These are phyloP conservation scores for Fusarium marasasianum DNA, from an alignment of 2,329 filamentous ascomycete species.

Conservation along the genomic window DNA sequence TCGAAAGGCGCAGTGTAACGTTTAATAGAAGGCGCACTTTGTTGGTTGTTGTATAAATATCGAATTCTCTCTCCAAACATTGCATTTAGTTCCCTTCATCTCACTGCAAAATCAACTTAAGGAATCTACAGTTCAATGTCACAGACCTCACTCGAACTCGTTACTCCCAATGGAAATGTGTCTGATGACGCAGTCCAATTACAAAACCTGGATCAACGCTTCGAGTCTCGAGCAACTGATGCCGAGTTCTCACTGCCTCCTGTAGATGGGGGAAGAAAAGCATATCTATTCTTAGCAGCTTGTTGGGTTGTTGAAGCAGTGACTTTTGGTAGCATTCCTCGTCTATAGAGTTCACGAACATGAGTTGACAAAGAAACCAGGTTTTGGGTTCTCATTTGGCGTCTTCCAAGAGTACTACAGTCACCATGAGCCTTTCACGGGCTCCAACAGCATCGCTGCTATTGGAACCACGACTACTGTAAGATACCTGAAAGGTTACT, in stretches of 20 bases:
- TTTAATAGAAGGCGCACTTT: not conserved
- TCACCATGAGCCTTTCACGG: conserved; percentile 63
- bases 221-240: conserved; percentile 6
- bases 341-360: rapidly evolving
- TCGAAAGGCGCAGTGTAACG: not conserved
- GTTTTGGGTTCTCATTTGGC: conserved; percentile 71
- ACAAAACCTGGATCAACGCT: not conserved
- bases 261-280: conserved; percentile 50
- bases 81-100: not conserved
- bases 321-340: conserved; percentile 5
- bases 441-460: conserved; percentile 60
- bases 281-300: conserved; percentile 46
- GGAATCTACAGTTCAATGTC: not conserved
- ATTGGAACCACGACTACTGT: conserved; percentile 66
- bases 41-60: not conserved
- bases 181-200: not conserved
- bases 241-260: conserved; percentile 43
- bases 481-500: not conserved
- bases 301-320: conserved; percentile 37
- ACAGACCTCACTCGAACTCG: conserved; percentile 1
- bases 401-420: conserved; percentile 74
- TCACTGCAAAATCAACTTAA: not conserved
- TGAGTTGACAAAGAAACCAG: conserved; percentile 45
- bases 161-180: not conserved
- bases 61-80: not conserved